These are phyloP conservation scores for Coemansia sp. DNA, from an alignment of 192 early-diverging fungal species.

Conservation along the genomic window DNA sequence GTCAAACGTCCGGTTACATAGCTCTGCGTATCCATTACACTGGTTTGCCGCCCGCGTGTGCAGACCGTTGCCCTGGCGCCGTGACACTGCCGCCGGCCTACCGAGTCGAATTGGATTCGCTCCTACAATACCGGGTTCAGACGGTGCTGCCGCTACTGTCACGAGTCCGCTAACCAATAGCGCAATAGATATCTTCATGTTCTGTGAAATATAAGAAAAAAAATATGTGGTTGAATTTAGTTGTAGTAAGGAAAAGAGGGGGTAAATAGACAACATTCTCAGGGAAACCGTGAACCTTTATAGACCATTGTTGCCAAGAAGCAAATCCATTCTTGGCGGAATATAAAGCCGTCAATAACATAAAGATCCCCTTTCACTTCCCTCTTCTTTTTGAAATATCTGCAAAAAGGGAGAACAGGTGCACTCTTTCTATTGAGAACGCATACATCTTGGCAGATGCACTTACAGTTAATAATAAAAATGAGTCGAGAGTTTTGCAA, in stretches of 20 bases:
- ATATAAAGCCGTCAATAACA: neutral
- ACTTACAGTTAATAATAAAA: neutral
- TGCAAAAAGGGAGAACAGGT: neutral
- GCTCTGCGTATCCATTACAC: constrained; percentile 70
- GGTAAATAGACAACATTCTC: neutral
- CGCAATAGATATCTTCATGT: neutral
- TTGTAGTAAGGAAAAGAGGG: neutral
- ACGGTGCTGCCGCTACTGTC: neutral
- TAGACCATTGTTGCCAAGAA: neutral
- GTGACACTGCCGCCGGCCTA: neutral
- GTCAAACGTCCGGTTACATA: constrained; percentile 66
- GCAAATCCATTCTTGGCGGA: constrained; percentile 4
- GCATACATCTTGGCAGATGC: neutral
- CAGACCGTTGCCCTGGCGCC: neutral
- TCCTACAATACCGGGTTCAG: neutral
- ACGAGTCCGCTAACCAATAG: constrained; percentile 1
- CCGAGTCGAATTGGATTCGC: neutral
- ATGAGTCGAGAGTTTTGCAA: neutral
- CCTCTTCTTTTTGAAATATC: neutral
- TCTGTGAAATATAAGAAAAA: neutral
- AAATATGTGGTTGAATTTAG: neutral
- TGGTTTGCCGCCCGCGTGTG: constrained; percentile 1
- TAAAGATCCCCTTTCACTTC: neutral
- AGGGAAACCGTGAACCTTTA: neutral
- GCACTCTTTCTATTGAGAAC: neutral